Conservation (phyloP, 2,329 filamentous ascomycete genomes). For the Aspergillus sp. region DNA sequence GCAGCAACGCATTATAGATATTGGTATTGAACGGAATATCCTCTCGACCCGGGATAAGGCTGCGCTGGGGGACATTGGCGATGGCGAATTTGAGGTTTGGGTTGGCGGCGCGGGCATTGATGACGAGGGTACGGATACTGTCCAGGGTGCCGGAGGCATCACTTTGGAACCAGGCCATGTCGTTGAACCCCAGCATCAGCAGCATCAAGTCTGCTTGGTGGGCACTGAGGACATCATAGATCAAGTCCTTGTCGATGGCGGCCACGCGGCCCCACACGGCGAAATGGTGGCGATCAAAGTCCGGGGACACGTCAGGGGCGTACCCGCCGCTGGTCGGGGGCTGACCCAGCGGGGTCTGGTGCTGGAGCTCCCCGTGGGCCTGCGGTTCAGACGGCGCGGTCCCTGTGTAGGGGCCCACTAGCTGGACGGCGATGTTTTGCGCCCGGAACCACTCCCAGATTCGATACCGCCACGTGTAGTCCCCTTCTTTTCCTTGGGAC, state of each 20-base stretch:
- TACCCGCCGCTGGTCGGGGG: slow-evolving; percentile 4
- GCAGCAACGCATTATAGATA: slow-evolving; percentile 4
- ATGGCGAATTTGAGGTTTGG: slow-evolving; percentile 4
- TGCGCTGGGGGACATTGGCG: slow-evolving; percentile 9
- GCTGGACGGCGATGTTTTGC: not conserved
- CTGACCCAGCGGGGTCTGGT: not conserved
- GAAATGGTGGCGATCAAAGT: slow-evolving; percentile 1
- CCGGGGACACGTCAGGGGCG: not conserved
- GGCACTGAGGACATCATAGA: not conserved
- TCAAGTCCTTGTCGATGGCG: slow-evolving; percentile 1
- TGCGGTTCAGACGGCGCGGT: not conserved
- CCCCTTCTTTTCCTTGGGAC: slow-evolving; percentile 8
- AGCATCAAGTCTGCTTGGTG: slow-evolving; percentile 2
- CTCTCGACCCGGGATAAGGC: not conserved
- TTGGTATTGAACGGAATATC: slow-evolving; percentile 7
- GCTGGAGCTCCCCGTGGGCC: not conserved
- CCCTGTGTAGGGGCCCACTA: slow-evolving; percentile 9
- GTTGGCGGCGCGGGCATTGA: not conserved
- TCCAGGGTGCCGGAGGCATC: not conserved
- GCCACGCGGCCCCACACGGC: slow-evolving; percentile 10
- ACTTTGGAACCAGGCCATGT: slow-evolving; percentile 10
- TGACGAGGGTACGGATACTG: not conserved
- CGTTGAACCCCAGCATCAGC: slow-evolving; percentile 11
- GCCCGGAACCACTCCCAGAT: slow-evolving; percentile 10
- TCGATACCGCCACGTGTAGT: slow-evolving; percentile 13